Conservation (phyloP, 345 rosid genomes). For the Eucalyptus polybractea region DNA sequence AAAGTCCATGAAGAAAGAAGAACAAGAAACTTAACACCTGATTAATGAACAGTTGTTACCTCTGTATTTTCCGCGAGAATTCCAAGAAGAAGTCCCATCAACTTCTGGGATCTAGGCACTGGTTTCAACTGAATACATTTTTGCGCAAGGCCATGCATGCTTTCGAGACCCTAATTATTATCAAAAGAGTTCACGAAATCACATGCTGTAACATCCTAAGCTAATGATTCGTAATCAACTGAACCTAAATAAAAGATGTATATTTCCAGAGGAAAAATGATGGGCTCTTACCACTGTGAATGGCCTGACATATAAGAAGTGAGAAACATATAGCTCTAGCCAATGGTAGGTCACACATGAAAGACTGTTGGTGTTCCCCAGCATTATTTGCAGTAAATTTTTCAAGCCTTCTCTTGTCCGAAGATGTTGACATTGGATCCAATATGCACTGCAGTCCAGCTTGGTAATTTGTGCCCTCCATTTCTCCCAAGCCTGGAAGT, state of each 20-base stretch:
- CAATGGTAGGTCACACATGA: slow-evolving; percentile 55
- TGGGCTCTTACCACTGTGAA: slow-evolving; percentile 54
- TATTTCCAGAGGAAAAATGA: background rate
- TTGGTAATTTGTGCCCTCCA: slow-evolving; percentile 87
- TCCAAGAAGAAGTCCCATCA: slow-evolving; percentile 60
- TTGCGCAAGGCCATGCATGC: slow-evolving; percentile 77
- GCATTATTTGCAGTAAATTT: slow-evolving; percentile 77
- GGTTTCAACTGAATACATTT: slow-evolving; percentile 78
- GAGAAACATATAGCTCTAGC: slow-evolving; percentile 78
- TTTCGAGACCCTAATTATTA: slow-evolving; percentile 67
- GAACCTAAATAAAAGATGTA: background rate
- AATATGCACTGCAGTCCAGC: slow-evolving; percentile 73
- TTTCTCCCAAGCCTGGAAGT: slow-evolving; percentile 78
- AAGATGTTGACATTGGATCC: slow-evolving; percentile 81
- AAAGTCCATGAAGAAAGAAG: background rate
- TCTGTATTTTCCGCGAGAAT: slow-evolving; percentile 85
- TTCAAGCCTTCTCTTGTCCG: slow-evolving; percentile 83
- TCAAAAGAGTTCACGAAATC: background rate
- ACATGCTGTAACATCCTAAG: background rate
- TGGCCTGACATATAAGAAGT: slow-evolving; percentile 72
- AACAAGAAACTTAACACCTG: background rate
- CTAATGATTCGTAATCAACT: background rate
- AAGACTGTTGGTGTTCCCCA: slow-evolving; percentile 56
- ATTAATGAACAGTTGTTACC: slow-evolving; percentile 20
- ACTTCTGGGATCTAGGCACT: slow-evolving; percentile 43